Evolutionary conservation across 2,329 filamentous ascomycete genomes (phyloP), one percentile per base, ranked within the genome.

Genomic region (Thyridium curvatum): DNA sequence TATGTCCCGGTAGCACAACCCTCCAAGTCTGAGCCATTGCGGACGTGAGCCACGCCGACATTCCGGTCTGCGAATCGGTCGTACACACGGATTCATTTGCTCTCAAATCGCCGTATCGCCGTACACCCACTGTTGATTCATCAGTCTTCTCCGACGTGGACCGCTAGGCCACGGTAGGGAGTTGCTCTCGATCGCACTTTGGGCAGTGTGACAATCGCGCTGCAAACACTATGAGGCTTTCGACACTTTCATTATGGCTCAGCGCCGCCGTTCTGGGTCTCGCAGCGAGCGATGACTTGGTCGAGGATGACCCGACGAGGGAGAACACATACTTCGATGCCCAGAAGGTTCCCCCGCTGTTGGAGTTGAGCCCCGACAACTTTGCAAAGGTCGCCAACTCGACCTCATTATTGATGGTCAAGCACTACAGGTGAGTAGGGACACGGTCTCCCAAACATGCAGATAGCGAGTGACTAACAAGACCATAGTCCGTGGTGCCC

Each of bases 391-490:
- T 77, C 46, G 60, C 75, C 34, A 74, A 73, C 45, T 66, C 64
- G 39, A 62, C 66, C 26, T 74, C 74, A 54, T 77, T 68, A 52
- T 47, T 76, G 42, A 51, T 78, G 45, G 65, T 79, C 35, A 79
- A 84, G 59, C 81, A 83, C 51, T 85, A 77, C 62, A 87, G 82
- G 83, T 84, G 30, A n/a, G 30, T 6, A 32, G 15, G 12, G 30
- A 13, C 15, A 33, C 38, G 18, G 42, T 34, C 12, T 13, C 13
- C 14, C 4, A 4, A 14, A 10, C 8, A 30, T 7, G 12, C 18
- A 3, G 30, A 17, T 16, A 9, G 18, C 4, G 15, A 31, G 5
- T 17, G 14, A 15, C 32, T 55, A 21, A 46, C 44, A 32, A 35
- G 59, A 51, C 68, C 21, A 8, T 42, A 79, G 76, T 51, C 76